Evolutionary conservation across 1,284 basidiomycete genomes (phyloP), one percentile per base, ranked within the genome.

Genomic region (Mrakiaceae sp.): DNA sequence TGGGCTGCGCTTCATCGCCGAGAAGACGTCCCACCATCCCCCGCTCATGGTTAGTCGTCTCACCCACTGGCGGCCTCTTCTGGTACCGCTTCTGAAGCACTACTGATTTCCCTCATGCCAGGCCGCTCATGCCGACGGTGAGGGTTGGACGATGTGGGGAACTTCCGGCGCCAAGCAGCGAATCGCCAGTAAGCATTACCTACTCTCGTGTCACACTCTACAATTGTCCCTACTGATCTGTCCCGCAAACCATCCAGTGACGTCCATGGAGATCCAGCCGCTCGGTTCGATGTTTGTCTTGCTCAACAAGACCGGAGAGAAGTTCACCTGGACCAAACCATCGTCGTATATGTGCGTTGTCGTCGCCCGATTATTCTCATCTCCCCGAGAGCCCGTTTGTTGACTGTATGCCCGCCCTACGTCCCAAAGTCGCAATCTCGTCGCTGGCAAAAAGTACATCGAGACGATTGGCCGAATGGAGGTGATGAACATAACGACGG

Each of bases 371-470:
- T 27, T 27, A 27, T 27, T 27, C 27, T 27, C 27, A 27, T 2
- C 27, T 27, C 27, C 27, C 27, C 27, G 1, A 27, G 27, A 27
- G 27, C 27, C 27, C 27, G 27, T 27, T 27, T 27, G 2, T 27
- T 27, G 27, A 27, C 27, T 2, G 27, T 27, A 27, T 27, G 27
- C 27, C 27, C 27, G 27, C 27, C 27, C 27, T 27, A 27, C 27
- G 27, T 27, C 27, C 27, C 27, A 27, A 27, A 27, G 27, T 27
- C 80, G 90, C 67, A 93, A 93, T 75, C 79, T 94, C 65, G 85
- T 93, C 83, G 85, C 90, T 74, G 90, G 90, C 39, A 87, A 87
- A 16, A 92, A 92, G 72, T 94, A 93, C 74, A 81, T 94, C 49
- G 90, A 93, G 67, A 70, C 74, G 85, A 90, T 74, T 79, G 82